Base-by-base conservation (phyloP, 1,139 yeast genomes). In the Lodderomyces elongisporus region DNA sequence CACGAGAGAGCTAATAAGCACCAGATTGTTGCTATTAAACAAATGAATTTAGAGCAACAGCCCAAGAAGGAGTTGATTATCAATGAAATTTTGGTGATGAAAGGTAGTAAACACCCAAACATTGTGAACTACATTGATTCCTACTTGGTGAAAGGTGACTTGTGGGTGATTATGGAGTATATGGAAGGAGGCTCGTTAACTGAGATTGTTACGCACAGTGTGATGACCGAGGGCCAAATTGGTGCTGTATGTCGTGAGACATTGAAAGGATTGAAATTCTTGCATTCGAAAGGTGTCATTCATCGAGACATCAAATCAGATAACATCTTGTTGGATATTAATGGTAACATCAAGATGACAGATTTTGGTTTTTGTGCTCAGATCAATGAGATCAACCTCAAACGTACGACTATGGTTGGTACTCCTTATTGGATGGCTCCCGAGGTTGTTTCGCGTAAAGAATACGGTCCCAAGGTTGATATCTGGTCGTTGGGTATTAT, bases 351-450 rank as follows among this genome's bases (percentile, higher is more conserved):
- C 54, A 91, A 91, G 61, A 70, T 91, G 59, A 91, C 93, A 0
- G 91, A 82, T 59, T 82, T 82, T 57, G 94, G 94, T 1, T 84
- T 89, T 62, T 91, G 98, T 66, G 98, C 98, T 0, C 96, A 89
- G 57, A 84, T 91, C 47, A 89, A 84, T 46, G 97, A 89, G 51
- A 68, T 76, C 33, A 82, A 85, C 40, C 62, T 82, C 42, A 89
- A 89, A 60, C 77, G 98, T 58, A 88, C 95, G 5, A 91, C 98
- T 3, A 85, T 91, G 95, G 98, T 91, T 14, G 98, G 98, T n/a
- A 91, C 98, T 0, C 98, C 98, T 4, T 91, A 91, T 57, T 91
- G 98, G 98, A 91, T 91, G 98, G 98, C 98, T 0, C 98, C 98
- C 2, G 98, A 91, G 59, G 96, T 91, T 37, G 96, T 91, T 14